Evolutionary conservation across 345 rosid species (phyloP), one percentile per base, ranked within the genome.

Genomic region (Citrus trifoliata): DNA sequence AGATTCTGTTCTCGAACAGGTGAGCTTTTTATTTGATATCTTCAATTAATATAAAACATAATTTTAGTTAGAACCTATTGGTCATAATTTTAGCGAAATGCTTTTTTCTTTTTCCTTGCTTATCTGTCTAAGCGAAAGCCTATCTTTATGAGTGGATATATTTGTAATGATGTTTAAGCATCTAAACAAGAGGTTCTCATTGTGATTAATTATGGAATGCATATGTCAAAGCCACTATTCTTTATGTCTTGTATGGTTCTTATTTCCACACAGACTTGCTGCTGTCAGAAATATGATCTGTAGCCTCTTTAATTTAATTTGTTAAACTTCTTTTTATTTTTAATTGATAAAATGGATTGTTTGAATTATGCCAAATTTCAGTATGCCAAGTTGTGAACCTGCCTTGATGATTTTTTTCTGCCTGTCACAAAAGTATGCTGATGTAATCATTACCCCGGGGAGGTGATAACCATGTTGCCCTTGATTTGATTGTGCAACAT

Each of bases 1-100:
- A 72, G 84, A 88, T 85, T 94, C 99, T 82, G 99, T 97, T 76
- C 99, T 97, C 84, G 98, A 94, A 84, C 98, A 94, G 95, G 98
- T 91, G 78, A 86, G 75, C 72, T 27, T 60, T 80, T 12, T 30
- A 35, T 74, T 22, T 59, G 21, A 77, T 69, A 68, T 59, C 60
- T 59, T 58, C 48, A 16, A 35, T 35, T 55, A 18, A 10, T 9
- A 16, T 67, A 40, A 38, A 53, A 0, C 73, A 55, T 67, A 16
- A 67, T 5, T 37, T 21, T 53, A 30, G 21, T 68, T 53, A n/a
- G 55, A 14, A 35, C 10, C 25, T 33, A 8, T 51, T n/a, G 65
- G 25, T 19, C 32, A 30, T 30, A 30, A 30, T 3, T 30, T 30
- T 30, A 30, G 38, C 3, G 53, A 32, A 51, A 10, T 9, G 21